Evolutionary conservation across 257 asterid genomes (phyloP).

Genomic region (Plectranthus barbatus): DNA sequence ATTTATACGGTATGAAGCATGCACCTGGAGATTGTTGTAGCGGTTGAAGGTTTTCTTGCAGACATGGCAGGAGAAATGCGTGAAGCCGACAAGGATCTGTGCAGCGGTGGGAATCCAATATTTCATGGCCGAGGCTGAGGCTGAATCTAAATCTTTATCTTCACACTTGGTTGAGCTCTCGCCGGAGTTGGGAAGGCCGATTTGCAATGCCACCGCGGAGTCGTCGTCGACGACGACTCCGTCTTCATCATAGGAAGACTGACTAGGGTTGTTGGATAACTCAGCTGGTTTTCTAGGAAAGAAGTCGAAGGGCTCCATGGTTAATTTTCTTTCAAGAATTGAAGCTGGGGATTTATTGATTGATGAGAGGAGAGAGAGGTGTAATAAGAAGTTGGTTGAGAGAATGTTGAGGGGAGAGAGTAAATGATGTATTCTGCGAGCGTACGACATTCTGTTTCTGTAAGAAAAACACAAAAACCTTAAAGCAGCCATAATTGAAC

Average conservation of each 20-base stretch:
- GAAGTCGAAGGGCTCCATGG: constrained; percentile 40
- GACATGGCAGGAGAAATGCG: constrained; percentile 64
- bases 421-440: constrained; percentile 28
- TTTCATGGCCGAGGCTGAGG: constrained; percentile 5
- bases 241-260: too few relatives aligned
- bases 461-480: constrained; percentile 18
- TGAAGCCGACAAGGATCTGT: constrained; percentile 60
- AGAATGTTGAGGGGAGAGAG: constrained; percentile 18
- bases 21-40: constrained; percentile 79
- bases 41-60: constrained; percentile 66
- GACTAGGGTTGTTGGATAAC: neutral
- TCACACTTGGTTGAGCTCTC: neutral
- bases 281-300: constrained; percentile 31
- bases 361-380: too few relatives aligned
- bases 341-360: constrained; percentile 1
- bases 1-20: too few relatives aligned
- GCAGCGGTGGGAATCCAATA: constrained; percentile 73
- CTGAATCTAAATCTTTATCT: too few relatives aligned
- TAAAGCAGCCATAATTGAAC: constrained; percentile 17
- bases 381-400: constrained; percentile 32
- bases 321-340: constrained; percentile 16
- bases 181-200: constrained; percentile 45
- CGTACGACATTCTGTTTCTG: constrained; percentile 27
- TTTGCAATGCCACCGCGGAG: constrained; percentile 31
- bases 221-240: constrained; percentile 9